Conservation (phyloP, 2,329 filamentous ascomycete genomes). For the Pseudogymnoascus pannorum region DNA sequence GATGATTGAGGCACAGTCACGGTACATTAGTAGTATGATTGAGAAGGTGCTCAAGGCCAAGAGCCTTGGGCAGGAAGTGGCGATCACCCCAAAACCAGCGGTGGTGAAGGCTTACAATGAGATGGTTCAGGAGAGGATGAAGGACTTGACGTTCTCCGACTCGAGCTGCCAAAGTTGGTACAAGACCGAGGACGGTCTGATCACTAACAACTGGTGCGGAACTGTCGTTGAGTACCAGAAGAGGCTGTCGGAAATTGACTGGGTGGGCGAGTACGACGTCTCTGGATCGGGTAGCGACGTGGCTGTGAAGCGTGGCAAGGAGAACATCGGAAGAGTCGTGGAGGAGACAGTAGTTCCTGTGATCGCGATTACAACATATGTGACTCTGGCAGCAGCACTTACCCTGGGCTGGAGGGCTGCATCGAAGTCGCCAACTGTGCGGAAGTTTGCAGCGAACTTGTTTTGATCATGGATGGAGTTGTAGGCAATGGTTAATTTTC, state of each 20-base stretch:
- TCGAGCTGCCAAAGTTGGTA: slow-evolving; percentile 49
- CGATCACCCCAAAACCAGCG: slow-evolving; percentile 36
- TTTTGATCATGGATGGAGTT: background rate
- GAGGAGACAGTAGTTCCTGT: slow-evolving; percentile 31
- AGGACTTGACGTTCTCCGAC: slow-evolving; percentile 43
- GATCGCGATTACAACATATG: slow-evolving; percentile 12
- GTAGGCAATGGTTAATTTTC: background rate
- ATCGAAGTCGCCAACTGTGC: background rate
- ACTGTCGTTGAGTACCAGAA: slow-evolving; percentile 50
- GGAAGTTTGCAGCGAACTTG: background rate
- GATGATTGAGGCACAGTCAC: slow-evolving; percentile 53
- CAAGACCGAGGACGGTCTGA: slow-evolving; percentile 44
- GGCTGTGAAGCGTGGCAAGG: slow-evolving; percentile 23
- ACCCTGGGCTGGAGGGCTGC: background rate
- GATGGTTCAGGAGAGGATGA: slow-evolving; percentile 37
- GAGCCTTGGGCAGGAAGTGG: slow-evolving; percentile 32
- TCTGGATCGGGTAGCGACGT: slow-evolving; percentile 23
- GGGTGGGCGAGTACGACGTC: slow-evolving; percentile 37
- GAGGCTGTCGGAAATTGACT: slow-evolving; percentile 34
- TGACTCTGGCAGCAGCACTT: slow-evolving; percentile 2
- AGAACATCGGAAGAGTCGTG: slow-evolving; percentile 28
- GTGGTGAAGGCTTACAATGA: slow-evolving; percentile 39
- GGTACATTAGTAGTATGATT: slow-evolving; percentile 46
- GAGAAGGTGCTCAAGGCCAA: slow-evolving; percentile 40
- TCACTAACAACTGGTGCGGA: slow-evolving; percentile 50